Base-by-base conservation (phyloP, 192 early-diverging fungal genomes). In the Chytriomyces sp. region DNA sequence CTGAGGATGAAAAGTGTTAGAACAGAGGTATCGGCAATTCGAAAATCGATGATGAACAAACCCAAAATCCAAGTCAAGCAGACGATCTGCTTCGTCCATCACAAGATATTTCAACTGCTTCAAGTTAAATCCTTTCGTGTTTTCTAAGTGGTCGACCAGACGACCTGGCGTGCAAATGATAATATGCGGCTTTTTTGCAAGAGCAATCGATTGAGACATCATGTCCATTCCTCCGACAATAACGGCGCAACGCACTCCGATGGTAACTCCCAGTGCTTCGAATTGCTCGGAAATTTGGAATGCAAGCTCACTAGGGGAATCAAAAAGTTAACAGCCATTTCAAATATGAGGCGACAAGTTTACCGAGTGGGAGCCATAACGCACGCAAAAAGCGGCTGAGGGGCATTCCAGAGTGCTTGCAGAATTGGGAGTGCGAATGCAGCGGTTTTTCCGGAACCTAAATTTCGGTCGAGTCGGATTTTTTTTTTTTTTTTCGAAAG, bases 211-310 rank as follows among this genome's bases (percentile, higher is more conserved):
- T 81, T 99, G 96, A 10, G 92, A 86, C 89, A 98, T 98, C 93
- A 97, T 94, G 80, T 98, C 96, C 94, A 97, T 96, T 45, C 97
- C 96, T 85, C 96, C 96, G 10, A 98, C 92, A 76, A 98, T 91
- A 8, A 96, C 95, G 6, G 92, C 91, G 67, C 93, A 95, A 68
- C 93, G 89, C 47, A 97, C 97, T 20, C 97, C 96, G 79, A 99
- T 97, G 2, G 87, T 90, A 10, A 93, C 87, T 18, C 96, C 96
- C 20, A 97, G 86, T 2, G 94, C 93, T 79, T 96, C 94, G 79
- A 97, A 94, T 23, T 94, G 92, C 83, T 97, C 94, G 43, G 91
- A 86, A 71, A 99, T 98, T 79, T 98, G 97, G 77, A 93, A 93
- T 13, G 96, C 97, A 73, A 98, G 89, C 81, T 98, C 97, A 77